Evolutionary conservation across 371 early-diverging fungal genomes (phyloP), one percentile per base, ranked within the genome.

Genomic region (Rhizomucor pusillus): DNA sequence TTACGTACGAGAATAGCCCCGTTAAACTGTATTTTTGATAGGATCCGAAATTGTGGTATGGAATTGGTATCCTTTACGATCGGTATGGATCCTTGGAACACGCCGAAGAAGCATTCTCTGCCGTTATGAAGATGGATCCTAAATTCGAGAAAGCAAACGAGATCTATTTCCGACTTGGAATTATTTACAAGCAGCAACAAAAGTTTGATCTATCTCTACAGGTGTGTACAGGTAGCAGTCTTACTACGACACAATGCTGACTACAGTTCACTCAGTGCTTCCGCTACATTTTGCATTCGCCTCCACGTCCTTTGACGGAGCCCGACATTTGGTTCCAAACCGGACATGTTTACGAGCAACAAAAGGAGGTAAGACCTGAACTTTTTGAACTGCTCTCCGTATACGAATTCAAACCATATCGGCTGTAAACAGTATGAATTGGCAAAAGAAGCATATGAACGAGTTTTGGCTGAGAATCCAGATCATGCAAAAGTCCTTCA

Each of bases 21-120:
- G 39, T 14, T 20, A 3, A 1, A 7, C 25, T 2, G 12, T 50
- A 23, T 44, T 18, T 0, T 1, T 3, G 12, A 1, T 19, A 91
- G 85, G 98, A 96, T 57, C 95, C 98, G 1, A 96, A 95, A 62
- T 83, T 99, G 18, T 99, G 99, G 99, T 99, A 97, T 63, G 98
- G 97, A 25, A 95, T 98, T 43, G 99, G 97, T 13, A 96, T 97
- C 25, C 74, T 98, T 13, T 97, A 98, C 63, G 99, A 99, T 63
- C 89, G 97, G 13, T 97, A 94, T 62, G 95, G 94, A 3, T 93
- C 95, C 0, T 87, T 90, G 40, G 97, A 98, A 47, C 91, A 95
- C 66, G 98, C 99, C 5, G 97, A 97, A 72, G 97, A 96, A 62
- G 98, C 98, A 0, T 98, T 98, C 61, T 80, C 91, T 0, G 90